A percentile compares a stretch with the other conserved stretches of the same genome.
phyloP scores from a whole-genome alignment of 2,329 filamentous ascomycete species.

The Shiraia sp. region DNA sequence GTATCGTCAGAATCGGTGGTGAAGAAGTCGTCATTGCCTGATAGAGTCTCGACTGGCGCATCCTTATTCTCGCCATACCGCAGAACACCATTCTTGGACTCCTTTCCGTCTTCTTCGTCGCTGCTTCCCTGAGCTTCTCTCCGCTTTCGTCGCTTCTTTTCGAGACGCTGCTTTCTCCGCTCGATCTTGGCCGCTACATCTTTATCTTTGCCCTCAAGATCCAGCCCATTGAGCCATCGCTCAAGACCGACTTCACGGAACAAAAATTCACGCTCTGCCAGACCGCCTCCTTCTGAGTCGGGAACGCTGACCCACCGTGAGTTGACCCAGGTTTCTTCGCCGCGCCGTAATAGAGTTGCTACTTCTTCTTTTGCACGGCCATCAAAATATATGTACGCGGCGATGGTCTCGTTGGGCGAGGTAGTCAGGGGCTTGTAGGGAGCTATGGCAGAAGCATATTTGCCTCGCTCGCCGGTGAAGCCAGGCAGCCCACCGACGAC shows the following conservation, averaged over 20 bases:
- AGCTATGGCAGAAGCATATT: constrained; percentile 63
- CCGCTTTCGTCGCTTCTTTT: constrained; percentile 82
- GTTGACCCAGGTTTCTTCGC: constrained; percentile 99
- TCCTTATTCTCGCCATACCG: constrained; percentile 79
- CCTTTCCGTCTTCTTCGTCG: constrained; percentile 50
- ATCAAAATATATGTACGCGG: constrained; percentile 99
- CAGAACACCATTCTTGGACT: constrained; percentile 62
- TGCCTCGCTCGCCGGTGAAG: constrained; percentile 54
- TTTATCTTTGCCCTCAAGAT: constrained; percentile 76
- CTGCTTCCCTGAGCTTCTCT: constrained; percentile 59
- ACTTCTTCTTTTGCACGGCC: constrained; percentile 95
- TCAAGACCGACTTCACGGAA: constrained; percentile 97
- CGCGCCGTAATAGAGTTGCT: constrained; percentile 85
- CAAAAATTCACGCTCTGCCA: constrained; percentile 94
- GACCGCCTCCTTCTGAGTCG: constrained; percentile 84
- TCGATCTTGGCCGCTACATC: constrained; percentile 82
- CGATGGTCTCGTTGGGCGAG: constrained; percentile 94
- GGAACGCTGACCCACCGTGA: constrained; percentile 96
- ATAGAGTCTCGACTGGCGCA: constrained; percentile 72
- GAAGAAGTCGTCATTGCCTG: constrained; percentile 69
- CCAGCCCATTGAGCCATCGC: constrained; percentile 93
- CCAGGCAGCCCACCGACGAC: constrained; percentile 74
- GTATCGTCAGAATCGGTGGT: constrained; percentile 66
- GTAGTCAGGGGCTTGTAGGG: constrained; percentile 92
- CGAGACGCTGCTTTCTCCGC: constrained; percentile 67